Base-by-base conservation (phyloP, 2,329 filamentous ascomycete genomes). In the Penicillium sp. region DNA sequence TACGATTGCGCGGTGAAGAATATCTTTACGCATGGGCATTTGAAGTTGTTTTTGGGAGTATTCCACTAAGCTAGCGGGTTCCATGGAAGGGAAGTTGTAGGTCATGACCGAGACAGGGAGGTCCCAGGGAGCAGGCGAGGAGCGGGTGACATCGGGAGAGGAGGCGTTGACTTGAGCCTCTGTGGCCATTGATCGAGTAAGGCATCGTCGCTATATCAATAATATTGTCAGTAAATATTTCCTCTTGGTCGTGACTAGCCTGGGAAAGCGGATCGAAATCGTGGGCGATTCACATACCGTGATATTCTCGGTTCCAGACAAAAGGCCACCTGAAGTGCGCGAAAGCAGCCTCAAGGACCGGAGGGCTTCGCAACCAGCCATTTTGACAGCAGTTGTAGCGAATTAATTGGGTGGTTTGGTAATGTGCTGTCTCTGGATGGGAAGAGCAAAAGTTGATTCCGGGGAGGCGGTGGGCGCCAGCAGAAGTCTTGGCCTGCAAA, bases 1-100 rank as follows among this genome's bases (percentile, higher is more conserved):
- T 67, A 96, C 80, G 57, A 99, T 86, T 57, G 95, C 95, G 63
- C 91, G 87, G 79, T 99, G 93, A 53, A 99, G 87, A 63, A 99
- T 87, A 75, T 99, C 95, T 73, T 89, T 88, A 58, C 95, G 90
- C 47, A 96, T 83, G 3, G 95, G 95, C 33, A 98, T 85, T 71
- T 90, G 81, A 45, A 99, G 89, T 76, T 97, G 92, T 69, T 90
- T 89, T 59, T 87, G 81, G 42, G 90, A 88, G 81, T 93, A 98
- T 68, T 85, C 78, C 72, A 91, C 86, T 74, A 96, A 89, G 50
- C 86, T 82, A 49, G 87, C 80, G 25, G 95, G 95, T 76, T 97
- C 92, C 77, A 97, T 87, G 11, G 87, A 85, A 35, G 95, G 95
- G 80, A 98, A 99, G 72, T 83, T 81, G 85, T 96, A 92, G 76